Evolutionary conservation across 108 stramenopile genomes (phyloP).

Genomic region (Cyclostephanos tholiformis): DNA sequence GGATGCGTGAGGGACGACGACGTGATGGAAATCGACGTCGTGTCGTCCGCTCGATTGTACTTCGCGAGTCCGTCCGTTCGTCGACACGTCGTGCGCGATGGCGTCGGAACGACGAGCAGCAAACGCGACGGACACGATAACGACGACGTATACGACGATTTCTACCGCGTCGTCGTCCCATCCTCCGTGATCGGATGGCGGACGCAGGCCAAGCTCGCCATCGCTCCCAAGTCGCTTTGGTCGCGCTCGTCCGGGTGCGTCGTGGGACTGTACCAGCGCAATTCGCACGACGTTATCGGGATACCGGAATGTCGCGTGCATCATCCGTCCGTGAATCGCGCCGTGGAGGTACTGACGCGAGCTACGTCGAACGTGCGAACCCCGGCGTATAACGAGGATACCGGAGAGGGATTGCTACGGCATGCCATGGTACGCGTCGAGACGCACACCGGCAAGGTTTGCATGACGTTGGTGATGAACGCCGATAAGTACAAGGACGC

Average conservation of each 20-base stretch:
- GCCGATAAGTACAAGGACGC: slow-evolving; percentile 68
- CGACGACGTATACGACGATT: slow-evolving; percentile 62
- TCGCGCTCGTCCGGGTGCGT: slow-evolving; percentile 56
- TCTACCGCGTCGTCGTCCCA: slow-evolving; percentile 69
- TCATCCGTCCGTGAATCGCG: slow-evolving; percentile 92
- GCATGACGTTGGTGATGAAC: slow-evolving; percentile 91
- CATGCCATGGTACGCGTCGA: slow-evolving; percentile 88
- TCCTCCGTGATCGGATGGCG: slow-evolving; percentile 67
- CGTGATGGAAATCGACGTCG: slow-evolving; percentile 56
- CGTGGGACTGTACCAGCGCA: slow-evolving; percentile 88
- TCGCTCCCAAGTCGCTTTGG: slow-evolving; percentile 65
- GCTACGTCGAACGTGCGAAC: slow-evolving; percentile 72
- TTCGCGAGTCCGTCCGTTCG: slow-evolving; percentile 74
- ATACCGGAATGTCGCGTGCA: slow-evolving; percentile 94
- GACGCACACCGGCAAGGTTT: slow-evolving; percentile 72
- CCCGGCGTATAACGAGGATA: slow-evolving; percentile 63
- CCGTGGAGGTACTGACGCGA: slow-evolving; percentile 54
- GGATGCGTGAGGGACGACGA: slow-evolving; percentile 63
- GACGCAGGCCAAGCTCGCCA: slow-evolving; percentile 85
- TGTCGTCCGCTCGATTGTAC: slow-evolving; percentile 74
- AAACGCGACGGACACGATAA: slow-evolving; percentile 23
- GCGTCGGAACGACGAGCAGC: background rate
- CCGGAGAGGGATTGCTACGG: slow-evolving; percentile 64
- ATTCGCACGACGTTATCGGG: slow-evolving; percentile 79
- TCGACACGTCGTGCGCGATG: slow-evolving; percentile 49